phyloP scores from a whole-genome alignment of 176 grass and related monocot genomes.

The Neostapfia colusana region DNA sequence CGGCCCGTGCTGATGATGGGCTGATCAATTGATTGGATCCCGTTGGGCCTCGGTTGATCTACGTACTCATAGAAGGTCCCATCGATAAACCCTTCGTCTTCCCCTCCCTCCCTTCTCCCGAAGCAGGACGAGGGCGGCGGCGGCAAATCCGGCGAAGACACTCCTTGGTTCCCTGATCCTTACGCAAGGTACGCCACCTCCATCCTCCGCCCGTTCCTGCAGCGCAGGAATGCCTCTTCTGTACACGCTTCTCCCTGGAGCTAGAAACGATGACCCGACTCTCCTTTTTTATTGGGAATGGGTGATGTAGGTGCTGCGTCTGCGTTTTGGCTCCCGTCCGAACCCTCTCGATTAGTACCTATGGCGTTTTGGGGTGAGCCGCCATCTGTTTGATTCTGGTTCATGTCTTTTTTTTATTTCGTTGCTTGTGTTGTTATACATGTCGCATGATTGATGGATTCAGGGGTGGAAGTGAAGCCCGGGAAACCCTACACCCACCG shows the following conservation, averaged over 20 bases:
- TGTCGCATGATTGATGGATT: not conserved
- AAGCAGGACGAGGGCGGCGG: not conserved
- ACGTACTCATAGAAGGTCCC: not conserved
- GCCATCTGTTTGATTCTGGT: not conserved
- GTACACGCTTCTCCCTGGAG: not conserved
- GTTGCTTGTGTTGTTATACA: not conserved
- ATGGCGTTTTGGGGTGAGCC: constrained; percentile 38
- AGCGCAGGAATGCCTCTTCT: not conserved
- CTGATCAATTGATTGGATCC: no score
- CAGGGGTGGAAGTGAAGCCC: constrained; percentile 87
- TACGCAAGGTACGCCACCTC: not conserved
- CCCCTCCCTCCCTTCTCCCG: not conserved
- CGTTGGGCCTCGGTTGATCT: no score
- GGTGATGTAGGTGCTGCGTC: not conserved
- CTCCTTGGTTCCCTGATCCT: no score
- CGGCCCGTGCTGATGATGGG: no score
- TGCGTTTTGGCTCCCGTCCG: not conserved
- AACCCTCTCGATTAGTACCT: not conserved
- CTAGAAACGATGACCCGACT: not conserved
- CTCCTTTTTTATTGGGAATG: not conserved
- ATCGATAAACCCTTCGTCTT: constrained; percentile 7
- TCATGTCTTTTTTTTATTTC: not conserved
- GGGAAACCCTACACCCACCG: constrained; percentile 77
- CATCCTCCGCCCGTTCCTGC: not conserved
- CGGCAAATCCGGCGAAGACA: not conserved